These are phyloP conservation scores for Crithidia acanthocephali DNA, from an alignment of 208 protist genomes.

Conservation along the genomic window DNA sequence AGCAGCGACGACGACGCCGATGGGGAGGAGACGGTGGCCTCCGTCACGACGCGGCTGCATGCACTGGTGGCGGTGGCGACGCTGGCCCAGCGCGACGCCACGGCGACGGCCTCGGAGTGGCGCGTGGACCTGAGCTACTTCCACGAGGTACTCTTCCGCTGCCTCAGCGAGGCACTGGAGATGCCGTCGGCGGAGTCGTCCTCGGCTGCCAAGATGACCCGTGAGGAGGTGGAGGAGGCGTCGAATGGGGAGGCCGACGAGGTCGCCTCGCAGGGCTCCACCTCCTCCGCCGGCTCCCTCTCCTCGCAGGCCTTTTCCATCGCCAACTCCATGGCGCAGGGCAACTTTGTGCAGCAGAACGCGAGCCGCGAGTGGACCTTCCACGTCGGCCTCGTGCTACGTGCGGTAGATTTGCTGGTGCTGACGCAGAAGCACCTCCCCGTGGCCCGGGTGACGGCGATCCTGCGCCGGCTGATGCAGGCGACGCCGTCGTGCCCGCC, in stretches of 20 bases:
- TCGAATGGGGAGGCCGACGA: conserved; percentile 58
- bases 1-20: conserved; percentile 7
- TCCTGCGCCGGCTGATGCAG: conserved; percentile 84
- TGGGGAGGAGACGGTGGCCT: conserved; percentile 50
- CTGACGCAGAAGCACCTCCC: conserved; percentile 92
- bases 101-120: conserved; percentile 79
- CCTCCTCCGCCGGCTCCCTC: conserved; percentile 85
- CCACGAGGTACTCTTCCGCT: conserved; percentile 90
- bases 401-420: conserved; percentile 88
- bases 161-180: conserved; percentile 77
- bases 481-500: conserved; percentile 69
- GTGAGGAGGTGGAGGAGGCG: conserved; percentile 40
- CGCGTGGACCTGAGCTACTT: conserved; percentile 94
- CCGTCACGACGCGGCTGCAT: conserved; percentile 87
- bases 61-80: conserved; percentile 89
- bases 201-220: conserved; percentile 65
- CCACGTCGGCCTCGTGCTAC: conserved; percentile 85
- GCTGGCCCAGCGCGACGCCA: conserved; percentile 87
- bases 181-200: conserved; percentile 65
- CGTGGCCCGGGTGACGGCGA: conserved; percentile 82
- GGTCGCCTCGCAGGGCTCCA: conserved; percentile 80
- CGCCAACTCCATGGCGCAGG: conserved; percentile 87
- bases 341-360: conserved; percentile 81
- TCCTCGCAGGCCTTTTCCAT: conserved; percentile 93
- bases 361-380: conserved; percentile 90